Evolutionary conservation across 345 rosid genomes (phyloP), one percentile per base, ranked within the genome.

Genomic region (Citrus inodora): DNA sequence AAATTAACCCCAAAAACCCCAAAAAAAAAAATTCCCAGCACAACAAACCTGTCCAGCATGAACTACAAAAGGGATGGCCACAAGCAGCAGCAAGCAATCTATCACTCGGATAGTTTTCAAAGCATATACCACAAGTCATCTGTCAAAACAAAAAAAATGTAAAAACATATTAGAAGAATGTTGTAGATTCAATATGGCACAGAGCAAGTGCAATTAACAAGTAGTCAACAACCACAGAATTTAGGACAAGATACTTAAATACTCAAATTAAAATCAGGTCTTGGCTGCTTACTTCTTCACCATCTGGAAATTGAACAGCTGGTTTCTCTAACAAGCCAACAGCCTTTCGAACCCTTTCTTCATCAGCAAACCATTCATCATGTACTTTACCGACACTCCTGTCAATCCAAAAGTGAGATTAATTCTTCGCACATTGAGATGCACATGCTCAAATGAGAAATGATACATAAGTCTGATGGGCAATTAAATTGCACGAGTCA

Each of bases 351-450:
- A 92, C 96, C 51, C 78, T 88, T 67, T 87, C 93, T 75, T 93
- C 98, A 63, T 92, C 89, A 22, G 94, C 94, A 92, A 93, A 93
- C 98, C 98, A 93, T 85, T 90, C 98, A 82, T 93, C 98, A 82
- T 89, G 89, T 71, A 92, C 94, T 77, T 88, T 92, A 83, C 94
- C 82, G 32, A 93, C 87, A 79, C 89, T 92, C 98, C 98, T 93
- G 87, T 16, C 61, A 72, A 6, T 33, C 63, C 42, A 73, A 68
- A 68, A 62, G 68, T 68, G 53, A 32, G 24, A 73, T 51, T 60
- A 17, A 62, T 75, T 78, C 40, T 24, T 22, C 65, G 33, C 33
- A 73, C 46, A 70, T 73, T 25, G 40, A 67, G 33, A 56, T 4
- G 6, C 69, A 46, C 8, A 28, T 21, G 46, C 7, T 61, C 53